phyloP scores from a whole-genome alignment of 805 yeast species.

The Candida endomychidarum region DNA sequence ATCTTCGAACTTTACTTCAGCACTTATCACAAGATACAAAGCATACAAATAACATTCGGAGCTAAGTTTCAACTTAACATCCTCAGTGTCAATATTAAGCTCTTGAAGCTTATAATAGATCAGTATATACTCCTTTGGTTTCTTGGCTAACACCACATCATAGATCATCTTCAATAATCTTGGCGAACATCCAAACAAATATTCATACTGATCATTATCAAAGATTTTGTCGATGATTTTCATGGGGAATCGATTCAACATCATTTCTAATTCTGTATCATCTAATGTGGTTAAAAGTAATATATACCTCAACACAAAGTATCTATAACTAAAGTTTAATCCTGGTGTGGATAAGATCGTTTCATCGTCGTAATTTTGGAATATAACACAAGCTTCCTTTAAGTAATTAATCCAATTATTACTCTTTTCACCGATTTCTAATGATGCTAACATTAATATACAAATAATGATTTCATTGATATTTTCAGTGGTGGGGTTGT shows the following conservation, averaged over 20 bases:
- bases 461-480: conserved; percentile 27
- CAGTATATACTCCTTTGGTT: neutral
- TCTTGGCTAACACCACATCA: conserved; percentile 13
- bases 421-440: conserved; percentile 28
- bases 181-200: conserved; percentile 36
- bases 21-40: conserved; percentile 13
- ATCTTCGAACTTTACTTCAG: neutral
- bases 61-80: conserved; percentile 15
- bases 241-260: conserved; percentile 21
- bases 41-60: conserved; percentile 20
- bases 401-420: conserved; percentile 29
- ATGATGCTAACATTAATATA: conserved; percentile 26
- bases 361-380: conserved; percentile 19
- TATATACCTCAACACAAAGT: conserved; percentile 29
- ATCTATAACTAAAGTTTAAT: conserved; percentile 28
- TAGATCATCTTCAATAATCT: conserved; percentile 22
- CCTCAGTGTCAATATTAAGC: conserved; percentile 12
- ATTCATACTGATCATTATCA: conserved; percentile 24
- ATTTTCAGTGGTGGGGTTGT: conserved; percentile 19
- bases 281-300: conserved; percentile 24
- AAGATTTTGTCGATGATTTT: conserved; percentile 23
- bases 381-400: conserved; percentile 28
- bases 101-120: conserved; percentile 12
- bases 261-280: conserved; percentile 13
- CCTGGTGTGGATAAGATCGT: conserved; percentile 21